phyloP scores from a whole-genome alignment of 805 yeast genomes.

The Kodamaea sagamina region DNA sequence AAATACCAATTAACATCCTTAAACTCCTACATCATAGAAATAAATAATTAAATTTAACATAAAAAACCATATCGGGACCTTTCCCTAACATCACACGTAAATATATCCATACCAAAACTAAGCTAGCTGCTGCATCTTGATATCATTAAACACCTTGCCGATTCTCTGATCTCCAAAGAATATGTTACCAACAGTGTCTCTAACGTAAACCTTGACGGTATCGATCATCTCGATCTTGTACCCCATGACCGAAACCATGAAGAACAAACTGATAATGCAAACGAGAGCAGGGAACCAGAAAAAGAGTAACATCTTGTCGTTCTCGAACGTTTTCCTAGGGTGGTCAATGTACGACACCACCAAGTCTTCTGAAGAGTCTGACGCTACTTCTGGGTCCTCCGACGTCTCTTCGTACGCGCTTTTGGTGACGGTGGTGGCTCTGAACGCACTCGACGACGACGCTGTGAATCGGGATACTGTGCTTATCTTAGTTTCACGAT shows the following conservation, averaged over 20 bases:
- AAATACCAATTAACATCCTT: too few relatives aligned
- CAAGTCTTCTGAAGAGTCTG: constrained; percentile 48
- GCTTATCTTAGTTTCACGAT: constrained; percentile 18
- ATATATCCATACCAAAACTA: constrained; percentile 1
- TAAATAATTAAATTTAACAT: constrained; percentile 4
- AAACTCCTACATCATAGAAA: neutral
- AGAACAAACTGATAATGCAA: constrained; percentile 52
- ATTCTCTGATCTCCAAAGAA: constrained; percentile 47
- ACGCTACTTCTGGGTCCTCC: constrained; percentile 36
- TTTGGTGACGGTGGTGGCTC: constrained; percentile 8
- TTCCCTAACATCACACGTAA: constrained; percentile 2
- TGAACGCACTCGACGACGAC: constrained; percentile 3
- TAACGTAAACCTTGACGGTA: constrained; percentile 31
- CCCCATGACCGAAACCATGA: constrained; percentile 44
- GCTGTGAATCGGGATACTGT: constrained; percentile 1
- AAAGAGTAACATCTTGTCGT: constrained; percentile 82
- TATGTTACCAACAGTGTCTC: constrained; percentile 41
- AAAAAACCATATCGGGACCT: constrained; percentile 6
- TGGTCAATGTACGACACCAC: constrained; percentile 44
- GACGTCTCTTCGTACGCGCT: constrained; percentile 16
- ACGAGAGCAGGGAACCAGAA: constrained; percentile 87
- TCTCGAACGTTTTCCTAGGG: constrained; percentile 52
- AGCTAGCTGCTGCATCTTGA: constrained; percentile 2
- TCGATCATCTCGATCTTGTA: constrained; percentile 40
- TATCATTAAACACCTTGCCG: constrained; percentile 33